Evolutionary conservation across 306 rosid species (phyloP).

Genomic region (Trifolium subterraneum): DNA sequence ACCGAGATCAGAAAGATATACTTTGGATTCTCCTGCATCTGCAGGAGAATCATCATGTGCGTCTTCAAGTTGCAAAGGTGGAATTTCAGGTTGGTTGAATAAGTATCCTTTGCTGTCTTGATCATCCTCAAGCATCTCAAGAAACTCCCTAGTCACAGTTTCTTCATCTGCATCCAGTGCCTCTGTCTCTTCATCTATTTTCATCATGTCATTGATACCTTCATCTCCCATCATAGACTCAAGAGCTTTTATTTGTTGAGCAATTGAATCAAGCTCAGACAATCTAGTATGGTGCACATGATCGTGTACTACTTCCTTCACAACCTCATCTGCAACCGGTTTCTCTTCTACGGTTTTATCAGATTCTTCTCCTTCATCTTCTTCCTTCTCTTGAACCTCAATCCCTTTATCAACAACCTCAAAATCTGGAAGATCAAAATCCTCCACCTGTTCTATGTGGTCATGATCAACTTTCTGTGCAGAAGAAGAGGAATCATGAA

Average conservation of each 20-base stretch:
- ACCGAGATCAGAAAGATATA: conserved; percentile 90
- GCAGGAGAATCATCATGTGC: conserved; percentile 42
- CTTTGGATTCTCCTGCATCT: conserved; percentile 62
- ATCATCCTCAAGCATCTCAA: conserved; percentile 93
- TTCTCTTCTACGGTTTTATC: conserved; percentile 56
- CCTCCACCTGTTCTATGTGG: conserved; percentile 62
- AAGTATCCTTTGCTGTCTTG: conserved; percentile 56
- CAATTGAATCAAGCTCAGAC: conserved; percentile 82
- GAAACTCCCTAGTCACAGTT: conserved; percentile 85
- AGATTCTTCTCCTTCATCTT: conserved; percentile 50
- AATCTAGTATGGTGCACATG: conserved; percentile 62
- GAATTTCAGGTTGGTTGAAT: conserved; percentile 52
- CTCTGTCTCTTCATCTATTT: conserved; percentile 55
- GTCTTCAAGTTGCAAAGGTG: conserved; percentile 63
- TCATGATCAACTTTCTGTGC: conserved; percentile 53
- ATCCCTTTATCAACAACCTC: conserved; percentile 93
- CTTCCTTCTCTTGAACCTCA: conserved; percentile 69
- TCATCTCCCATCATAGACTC: conserved; percentile 84
- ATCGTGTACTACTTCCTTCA: conserved; percentile 80
- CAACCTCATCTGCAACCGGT: conserved; percentile 68
- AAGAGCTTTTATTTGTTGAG: conserved; percentile 92
- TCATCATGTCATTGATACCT: conserved; percentile 26
- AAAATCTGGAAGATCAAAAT: conserved; percentile 84
- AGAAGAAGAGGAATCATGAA: conserved; percentile 52
- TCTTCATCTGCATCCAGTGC: conserved; percentile 86